Base-by-base conservation (phyloP, 805 yeast genomes). In the Wickerhamomyces strasburgensis region DNA sequence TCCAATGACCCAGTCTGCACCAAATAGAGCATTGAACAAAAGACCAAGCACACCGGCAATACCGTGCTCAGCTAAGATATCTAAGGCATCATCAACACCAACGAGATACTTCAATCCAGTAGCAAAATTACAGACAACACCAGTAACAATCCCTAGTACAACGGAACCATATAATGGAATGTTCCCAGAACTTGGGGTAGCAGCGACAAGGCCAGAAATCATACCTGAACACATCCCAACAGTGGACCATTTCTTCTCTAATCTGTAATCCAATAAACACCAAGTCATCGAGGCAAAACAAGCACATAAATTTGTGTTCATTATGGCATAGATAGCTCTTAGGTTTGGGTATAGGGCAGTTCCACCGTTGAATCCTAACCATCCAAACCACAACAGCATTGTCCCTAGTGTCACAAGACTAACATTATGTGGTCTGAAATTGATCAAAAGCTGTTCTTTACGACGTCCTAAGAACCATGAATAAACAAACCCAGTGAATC, bases 51-150 rank as follows among this genome's bases (percentile, higher is more conserved):
- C 72, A 23, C 98, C 98, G 0, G 97, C 98, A 51, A 90, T 72
- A 34, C 96, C 98, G 80, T 90, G 98, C 76, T 90, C 98, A n/a
- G 98, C 98, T 58, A 90, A 72, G 35, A 88, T 79, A 81, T 93
- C 98, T 51, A 93, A 67, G 2, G 96, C 80, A 64, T 90, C 98
- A 60, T 93, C 98, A 35, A 90, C 88, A 41, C 73, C 72, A 32
- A 84, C 65, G 45, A 85, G 63, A 57, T 83, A 85, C 63, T 90
- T 90, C 58, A 90, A 65, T 53, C 87, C 84, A 32, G 97, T 90
- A 39, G 95, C 68, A 54, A 84, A 84, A 67, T 90, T 90, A 74
- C 98, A 93, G 25, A 81, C 76, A 9, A 81, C 61, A 27, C 95
- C 95, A 0, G 96, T 69, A 2, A 76, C 73, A 26, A 86, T 67